Evolutionary conservation across 2,329 filamentous ascomycete genomes (phyloP), one percentile per base, ranked within the genome.

Genomic region (Simplicillium sp.): DNA sequence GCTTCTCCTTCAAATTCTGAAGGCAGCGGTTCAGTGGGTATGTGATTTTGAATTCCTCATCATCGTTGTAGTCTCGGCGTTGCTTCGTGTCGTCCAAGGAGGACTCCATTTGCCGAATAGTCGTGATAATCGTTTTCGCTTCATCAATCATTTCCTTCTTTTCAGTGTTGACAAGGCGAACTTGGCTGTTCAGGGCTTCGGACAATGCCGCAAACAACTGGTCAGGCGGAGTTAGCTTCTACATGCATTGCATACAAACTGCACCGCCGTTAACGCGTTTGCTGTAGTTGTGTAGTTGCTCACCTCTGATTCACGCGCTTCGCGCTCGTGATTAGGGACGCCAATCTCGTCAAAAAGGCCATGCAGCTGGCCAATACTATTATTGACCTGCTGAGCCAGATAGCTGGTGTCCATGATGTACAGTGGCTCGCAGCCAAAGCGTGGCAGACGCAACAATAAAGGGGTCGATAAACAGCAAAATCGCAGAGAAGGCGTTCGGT

Each of bases 261-360:
- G 43, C 13, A 18, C 1, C 32, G 5, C 6, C 20, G 20, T 25
- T 25, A 9, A 6, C 20, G 20, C 20, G 9, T 25, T 25, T n/a
- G n/a, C 20, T 9, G 20, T 9, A n/a, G n/a, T n/a, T n/a, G n/a
- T 25, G 9, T 9, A 9, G 20, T 9, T 13, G 46, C 74, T 56
- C 68, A 94, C 89, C 80, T 96, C 87, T 58, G 86, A 77, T 60
- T 97, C 90, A 54, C 92, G 77, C 38, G 78, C 74, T 58, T 97
- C 88, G 56, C 92, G 84, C 62, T 97, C 92, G 79, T 95, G 88
- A 55, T 70, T 80, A 20, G 90, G 79, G n/a, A 98, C 85, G 44
- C 92, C 92, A 56, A 98, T 98, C 59, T 98, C 90, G 61, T 98
- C 92, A 57, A 96, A 98, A 43, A 97, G 77, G 49, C 84, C 85